Percentiles rank a stretch among this genome's conserved stretches.
Evolutionary conservation across 2,329 filamentous ascomycete genomes (phyloP).

Genomic region (Pseudopithomyces maydicus): DNA sequence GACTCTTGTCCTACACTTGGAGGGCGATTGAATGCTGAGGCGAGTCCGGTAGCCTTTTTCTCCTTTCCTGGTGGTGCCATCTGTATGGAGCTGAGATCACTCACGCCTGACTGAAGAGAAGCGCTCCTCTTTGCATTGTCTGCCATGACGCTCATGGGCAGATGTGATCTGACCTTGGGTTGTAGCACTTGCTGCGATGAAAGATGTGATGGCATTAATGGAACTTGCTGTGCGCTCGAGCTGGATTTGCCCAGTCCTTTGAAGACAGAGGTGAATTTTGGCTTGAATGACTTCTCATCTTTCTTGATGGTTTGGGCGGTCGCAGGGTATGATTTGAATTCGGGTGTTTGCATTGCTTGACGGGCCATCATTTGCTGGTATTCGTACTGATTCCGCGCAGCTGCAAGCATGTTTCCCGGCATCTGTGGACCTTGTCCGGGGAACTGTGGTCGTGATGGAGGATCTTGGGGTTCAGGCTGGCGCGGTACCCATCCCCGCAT

Average conservation of each 20-base stretch:
- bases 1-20: conserved; percentile 35
- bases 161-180: conserved; percentile 1
- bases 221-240: conserved; percentile 13
- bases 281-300: conserved; percentile 32
- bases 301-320: conserved; percentile 25
- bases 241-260: conserved; percentile 44
- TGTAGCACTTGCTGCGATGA: not conserved
- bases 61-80: conserved; percentile 17
- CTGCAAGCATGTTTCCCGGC: conserved; percentile 15
- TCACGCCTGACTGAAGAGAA: conserved; percentile 32
- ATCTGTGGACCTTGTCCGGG: conserved; percentile 19
- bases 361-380: conserved; percentile 36
- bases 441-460: conserved; percentile 13
- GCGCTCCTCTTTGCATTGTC: conserved; percentile 19
- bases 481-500: conserved; percentile 13
- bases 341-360: conserved; percentile 29
- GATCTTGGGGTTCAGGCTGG: conserved; percentile 15
- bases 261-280: conserved; percentile 50
- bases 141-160: conserved; percentile 5
- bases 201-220: conserved; percentile 8
- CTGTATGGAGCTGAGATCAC: conserved; percentile 27
- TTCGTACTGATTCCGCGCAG: conserved; percentile 34
- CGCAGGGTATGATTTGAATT: conserved; percentile 7
- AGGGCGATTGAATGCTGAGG: conserved; percentile 20
- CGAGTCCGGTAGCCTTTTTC: conserved; percentile 17